phyloP scores from a whole-genome alignment of 768 basidiomycete species.

The Calocera cornea region DNA sequence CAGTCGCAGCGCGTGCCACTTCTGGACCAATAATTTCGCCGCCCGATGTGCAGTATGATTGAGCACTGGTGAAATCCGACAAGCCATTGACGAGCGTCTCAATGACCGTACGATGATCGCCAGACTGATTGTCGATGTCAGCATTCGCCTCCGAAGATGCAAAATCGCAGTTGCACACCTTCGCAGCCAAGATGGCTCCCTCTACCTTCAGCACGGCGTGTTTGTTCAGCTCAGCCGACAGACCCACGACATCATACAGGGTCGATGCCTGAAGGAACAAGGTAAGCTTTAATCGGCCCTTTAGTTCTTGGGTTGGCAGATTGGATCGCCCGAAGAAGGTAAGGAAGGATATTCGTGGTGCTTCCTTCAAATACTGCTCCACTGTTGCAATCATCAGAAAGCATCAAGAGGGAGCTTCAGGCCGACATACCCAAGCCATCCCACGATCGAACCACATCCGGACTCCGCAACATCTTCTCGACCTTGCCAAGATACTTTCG shows the following conservation, averaged over 20 bases:
- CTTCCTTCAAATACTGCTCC: conserved; percentile 11
- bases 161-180: conserved; percentile 34
- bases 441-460: conserved; percentile 11
- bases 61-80: conserved; percentile 62
- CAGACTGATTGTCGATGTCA: conserved; percentile 27
- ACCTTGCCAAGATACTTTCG: not conserved
- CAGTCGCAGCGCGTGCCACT: conserved; percentile 33
- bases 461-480: conserved; percentile 19
- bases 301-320: conserved; percentile 71
- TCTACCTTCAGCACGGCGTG: conserved; percentile 54
- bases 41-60: conserved; percentile 71
- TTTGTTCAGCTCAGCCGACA: conserved; percentile 36
- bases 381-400: conserved; percentile 2
- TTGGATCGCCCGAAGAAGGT: conserved; percentile 62
- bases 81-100: conserved; percentile 53
- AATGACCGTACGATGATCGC: conserved; percentile 50
- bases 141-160: not conserved
- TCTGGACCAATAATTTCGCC: conserved; percentile 59
- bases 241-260: conserved; percentile 42
- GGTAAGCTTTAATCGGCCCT: conserved; percentile 55
- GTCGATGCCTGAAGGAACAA: conserved; percentile 68
- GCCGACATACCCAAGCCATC: not conserved
- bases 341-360: conserved; percentile 34
- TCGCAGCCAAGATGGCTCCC: conserved; percentile 62
- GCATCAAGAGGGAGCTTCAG: conserved; percentile 12